Conservation (phyloP, 2,329 filamentous ascomycete species). For the Zymoseptoria tritici region DNA sequence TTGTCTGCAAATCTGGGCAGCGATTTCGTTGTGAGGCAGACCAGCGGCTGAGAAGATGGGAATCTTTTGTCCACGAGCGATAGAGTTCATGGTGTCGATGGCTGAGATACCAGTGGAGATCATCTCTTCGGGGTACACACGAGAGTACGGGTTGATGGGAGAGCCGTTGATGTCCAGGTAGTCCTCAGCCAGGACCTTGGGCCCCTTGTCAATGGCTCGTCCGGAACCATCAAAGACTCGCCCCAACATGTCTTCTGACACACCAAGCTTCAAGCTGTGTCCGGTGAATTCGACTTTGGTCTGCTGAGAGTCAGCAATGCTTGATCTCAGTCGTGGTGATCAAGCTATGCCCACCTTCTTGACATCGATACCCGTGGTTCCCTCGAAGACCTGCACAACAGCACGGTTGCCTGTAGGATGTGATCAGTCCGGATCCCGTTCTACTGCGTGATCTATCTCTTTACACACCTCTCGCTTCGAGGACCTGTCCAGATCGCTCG, state of each 20-base stretch:
- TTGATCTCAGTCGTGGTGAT: not conserved
- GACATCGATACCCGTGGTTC: slow-evolving; percentile 93
- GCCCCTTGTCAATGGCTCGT: slow-evolving; percentile 96
- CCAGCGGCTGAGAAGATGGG: slow-evolving; percentile 97
- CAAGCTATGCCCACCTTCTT: slow-evolving; percentile 60
- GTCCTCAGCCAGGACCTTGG: slow-evolving; percentile 94
- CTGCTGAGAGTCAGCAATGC: slow-evolving; percentile 38
- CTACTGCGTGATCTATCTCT: not conserved
- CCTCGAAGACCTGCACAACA: slow-evolving; percentile 97
- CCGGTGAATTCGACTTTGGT: slow-evolving; percentile 97
- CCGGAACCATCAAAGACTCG: slow-evolving; percentile 98
- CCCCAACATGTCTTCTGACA: slow-evolving; percentile 98
- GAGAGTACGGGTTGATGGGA: slow-evolving; percentile 97
- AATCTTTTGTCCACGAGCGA: slow-evolving; percentile 98
- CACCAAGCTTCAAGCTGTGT: slow-evolving; percentile 94
- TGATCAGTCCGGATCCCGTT: slow-evolving; percentile 7
- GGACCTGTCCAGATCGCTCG: slow-evolving; percentile 85
- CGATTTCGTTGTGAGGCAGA: slow-evolving; percentile 99
- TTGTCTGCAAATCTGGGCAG: slow-evolving; percentile 96
- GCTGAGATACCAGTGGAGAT: slow-evolving; percentile 98
- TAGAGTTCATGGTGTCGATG: slow-evolving; percentile 89
- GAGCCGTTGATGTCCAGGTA: slow-evolving; percentile 98
- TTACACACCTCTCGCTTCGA: slow-evolving; percentile 84
- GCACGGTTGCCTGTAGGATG: slow-evolving; percentile 68
- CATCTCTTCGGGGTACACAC: slow-evolving; percentile 99